Percentiles rank a stretch among this genome's conserved stretches.
These are phyloP conservation scores for Citrus medica DNA, from an alignment of 345 rosid genomes.

Conservation along the genomic window DNA sequence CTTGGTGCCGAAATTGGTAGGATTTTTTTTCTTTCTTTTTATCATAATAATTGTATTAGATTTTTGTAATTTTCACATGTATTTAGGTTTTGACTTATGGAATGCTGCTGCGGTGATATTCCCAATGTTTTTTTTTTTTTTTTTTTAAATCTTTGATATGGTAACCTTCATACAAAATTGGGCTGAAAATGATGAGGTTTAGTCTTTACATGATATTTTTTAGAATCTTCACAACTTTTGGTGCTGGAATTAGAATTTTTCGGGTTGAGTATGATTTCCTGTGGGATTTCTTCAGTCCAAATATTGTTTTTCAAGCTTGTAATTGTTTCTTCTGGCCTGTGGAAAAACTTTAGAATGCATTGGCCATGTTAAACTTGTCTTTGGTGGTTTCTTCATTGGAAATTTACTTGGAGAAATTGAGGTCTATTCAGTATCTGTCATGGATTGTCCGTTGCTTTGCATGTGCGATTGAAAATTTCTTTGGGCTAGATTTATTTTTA, in stretches of 20 bases:
- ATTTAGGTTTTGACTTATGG: not conserved
- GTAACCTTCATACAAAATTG: not conserved
- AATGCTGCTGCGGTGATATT: not conserved
- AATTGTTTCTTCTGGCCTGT: not conserved
- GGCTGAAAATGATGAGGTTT: not conserved
- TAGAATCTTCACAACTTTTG: not conserved
- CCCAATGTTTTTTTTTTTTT: too few relatives aligned
- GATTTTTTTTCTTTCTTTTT: not conserved
- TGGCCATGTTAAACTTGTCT: not conserved
- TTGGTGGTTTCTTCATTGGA: not conserved
- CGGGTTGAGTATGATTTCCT: not conserved
- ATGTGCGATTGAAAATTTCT: not conserved
- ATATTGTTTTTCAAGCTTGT: not conserved
- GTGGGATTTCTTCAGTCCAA: not conserved
- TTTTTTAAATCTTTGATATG: not conserved
- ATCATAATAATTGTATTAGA: not conserved
- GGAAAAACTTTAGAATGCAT: not conserved
- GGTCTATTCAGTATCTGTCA: not conserved
- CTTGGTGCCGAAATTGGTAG: conserved; percentile 97
- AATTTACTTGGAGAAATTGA: not conserved
- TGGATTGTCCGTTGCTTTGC: not conserved
- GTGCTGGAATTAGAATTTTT: not conserved
- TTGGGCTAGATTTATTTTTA: not conserved
- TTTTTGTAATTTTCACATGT: not conserved
- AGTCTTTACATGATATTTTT: not conserved